Conservation (phyloP, 2,329 filamentous ascomycete genomes). For the Anisogramma anomala region DNA sequence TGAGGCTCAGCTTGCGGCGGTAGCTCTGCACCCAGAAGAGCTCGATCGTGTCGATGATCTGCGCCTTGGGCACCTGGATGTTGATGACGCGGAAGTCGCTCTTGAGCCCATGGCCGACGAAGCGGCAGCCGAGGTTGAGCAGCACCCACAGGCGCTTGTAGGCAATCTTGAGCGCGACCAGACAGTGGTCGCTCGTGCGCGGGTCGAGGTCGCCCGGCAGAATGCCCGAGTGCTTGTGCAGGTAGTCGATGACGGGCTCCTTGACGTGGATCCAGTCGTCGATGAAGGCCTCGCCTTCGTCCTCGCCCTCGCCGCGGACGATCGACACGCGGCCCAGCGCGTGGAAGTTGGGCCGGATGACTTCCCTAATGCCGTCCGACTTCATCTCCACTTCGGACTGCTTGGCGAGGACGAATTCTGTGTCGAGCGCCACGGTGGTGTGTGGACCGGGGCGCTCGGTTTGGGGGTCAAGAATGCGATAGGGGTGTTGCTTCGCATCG, state of each 20-base stretch:
- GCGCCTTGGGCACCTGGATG: constrained; percentile 80
- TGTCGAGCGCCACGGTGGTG: constrained; percentile 80
- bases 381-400: constrained; percentile 94
- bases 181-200: constrained; percentile 63
- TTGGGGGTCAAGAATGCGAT: constrained; percentile 43
- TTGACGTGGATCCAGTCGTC: constrained; percentile 93
- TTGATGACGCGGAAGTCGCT: constrained; percentile 98
- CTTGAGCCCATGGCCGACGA: constrained; percentile 84
- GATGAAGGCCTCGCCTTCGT: constrained; percentile 80
- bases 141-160: constrained; percentile 99
- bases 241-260: constrained; percentile 86
- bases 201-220: constrained; percentile 74
- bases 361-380: constrained; percentile 83
- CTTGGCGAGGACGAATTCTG: constrained; percentile 88
- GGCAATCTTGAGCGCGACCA: constrained; percentile 77
- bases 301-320: constrained; percentile 63
- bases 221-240: constrained; percentile 91
- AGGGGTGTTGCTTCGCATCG: constrained; percentile 39
- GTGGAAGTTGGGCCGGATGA: constrained; percentile 80
- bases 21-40: constrained; percentile 75
- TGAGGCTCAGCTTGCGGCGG: constrained; percentile 76
- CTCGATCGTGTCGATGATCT: constrained; percentile 90
- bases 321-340: constrained; percentile 90
- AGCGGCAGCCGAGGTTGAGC: constrained; percentile 85
- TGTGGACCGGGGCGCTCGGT: constrained; percentile 58